A percentile compares a stretch with the other conserved stretches of the same genome.
Conservation (phyloP, 768 basidiomycete species). For the Kwoniella bestiolae region DNA sequence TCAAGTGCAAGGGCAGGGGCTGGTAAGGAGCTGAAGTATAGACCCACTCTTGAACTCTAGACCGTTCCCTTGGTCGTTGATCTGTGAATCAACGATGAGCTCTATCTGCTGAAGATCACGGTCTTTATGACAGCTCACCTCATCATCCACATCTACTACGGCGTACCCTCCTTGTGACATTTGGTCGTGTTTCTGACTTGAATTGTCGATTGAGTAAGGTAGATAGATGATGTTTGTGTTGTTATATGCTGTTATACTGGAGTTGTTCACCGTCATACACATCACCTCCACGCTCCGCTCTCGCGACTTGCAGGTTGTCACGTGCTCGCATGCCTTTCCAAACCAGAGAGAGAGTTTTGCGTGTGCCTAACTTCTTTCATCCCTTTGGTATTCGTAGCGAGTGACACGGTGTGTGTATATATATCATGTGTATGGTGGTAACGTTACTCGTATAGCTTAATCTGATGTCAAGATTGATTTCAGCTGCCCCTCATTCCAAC, state of each 20-base stretch:
- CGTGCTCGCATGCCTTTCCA: neutral
- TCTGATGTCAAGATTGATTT: too few species aligned
- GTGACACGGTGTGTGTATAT: too few species aligned
- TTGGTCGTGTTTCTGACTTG: too few species aligned
- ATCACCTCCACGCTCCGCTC: neutral
- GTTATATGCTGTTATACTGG: neutral
- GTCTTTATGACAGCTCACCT: slow-evolving; percentile 32
- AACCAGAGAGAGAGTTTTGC: neutral
- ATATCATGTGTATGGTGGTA: neutral
- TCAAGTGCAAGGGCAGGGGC: too few species aligned
- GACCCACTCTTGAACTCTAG: slow-evolving; percentile 55
- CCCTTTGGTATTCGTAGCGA: too few species aligned
- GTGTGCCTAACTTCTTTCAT: neutral
- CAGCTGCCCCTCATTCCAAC: too few species aligned
- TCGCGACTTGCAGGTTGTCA: neutral
- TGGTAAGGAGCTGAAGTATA: too few species aligned
- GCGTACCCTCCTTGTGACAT: slow-evolving; percentile 53
- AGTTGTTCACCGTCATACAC: neutral
- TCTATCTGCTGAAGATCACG: neutral
- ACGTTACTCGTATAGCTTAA: too few species aligned
- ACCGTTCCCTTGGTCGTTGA: slow-evolving; percentile 22
- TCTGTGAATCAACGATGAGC: neutral
- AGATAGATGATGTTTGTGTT: neutral
- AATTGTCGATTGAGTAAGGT: too few species aligned
- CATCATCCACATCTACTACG: slow-evolving; percentile 56